Conservation (phyloP, 306 rosid genomes). For the Pyrus bretschneideri region DNA sequence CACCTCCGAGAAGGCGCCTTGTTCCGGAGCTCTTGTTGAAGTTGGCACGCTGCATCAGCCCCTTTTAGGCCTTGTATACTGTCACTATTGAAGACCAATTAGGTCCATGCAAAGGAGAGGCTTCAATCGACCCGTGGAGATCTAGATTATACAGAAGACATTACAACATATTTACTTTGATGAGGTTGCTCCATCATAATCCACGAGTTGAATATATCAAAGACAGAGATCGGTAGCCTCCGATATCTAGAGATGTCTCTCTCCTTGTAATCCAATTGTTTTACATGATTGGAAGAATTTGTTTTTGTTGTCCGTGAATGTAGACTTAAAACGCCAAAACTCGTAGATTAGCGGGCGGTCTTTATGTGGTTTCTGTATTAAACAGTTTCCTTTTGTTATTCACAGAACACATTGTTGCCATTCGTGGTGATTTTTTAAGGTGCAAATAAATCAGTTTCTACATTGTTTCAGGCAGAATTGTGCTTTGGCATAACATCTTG, state of each 20-base stretch:
- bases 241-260: neutral
- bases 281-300: neutral
- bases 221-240: neutral
- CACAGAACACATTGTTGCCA: neutral
- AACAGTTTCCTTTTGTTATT: neutral
- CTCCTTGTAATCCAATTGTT: neutral
- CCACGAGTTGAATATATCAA: neutral
- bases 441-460: neutral
- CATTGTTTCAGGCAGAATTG: neutral
- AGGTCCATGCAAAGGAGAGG: neutral
- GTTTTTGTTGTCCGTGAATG: neutral
- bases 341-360: neutral
- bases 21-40: slow-evolving; percentile 78
- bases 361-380: neutral
- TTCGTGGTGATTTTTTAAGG: neutral
- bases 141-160: neutral
- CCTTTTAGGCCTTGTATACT: slow-evolving; percentile 39
- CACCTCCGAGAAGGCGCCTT: slow-evolving; percentile 65
- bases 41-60: slow-evolving; percentile 65
- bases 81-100: neutral
- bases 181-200: neutral
- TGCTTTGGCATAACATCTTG: neutral
- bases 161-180: neutral
- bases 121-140: neutral
- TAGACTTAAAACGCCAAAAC: neutral